Conservation (phyloP, 768 basidiomycete species). For the Mycena floridula region DNA sequence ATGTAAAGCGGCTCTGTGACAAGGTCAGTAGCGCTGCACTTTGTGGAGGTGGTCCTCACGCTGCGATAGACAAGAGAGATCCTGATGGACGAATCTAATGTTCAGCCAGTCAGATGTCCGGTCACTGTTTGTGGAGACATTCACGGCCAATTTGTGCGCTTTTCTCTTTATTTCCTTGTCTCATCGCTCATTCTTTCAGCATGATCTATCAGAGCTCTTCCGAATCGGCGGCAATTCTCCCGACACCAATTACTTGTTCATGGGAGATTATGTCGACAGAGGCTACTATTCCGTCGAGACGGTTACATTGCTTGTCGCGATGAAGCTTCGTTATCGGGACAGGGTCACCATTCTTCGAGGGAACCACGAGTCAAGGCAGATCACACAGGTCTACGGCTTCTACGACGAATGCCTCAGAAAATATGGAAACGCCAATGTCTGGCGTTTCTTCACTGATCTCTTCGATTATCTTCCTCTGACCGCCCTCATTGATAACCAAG, state of each 20-base stretch:
- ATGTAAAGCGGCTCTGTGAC: constrained; percentile 98
- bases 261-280: constrained; percentile 99
- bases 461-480: constrained; percentile 98
- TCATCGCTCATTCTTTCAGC: constrained; percentile 43
- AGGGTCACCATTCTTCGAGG: constrained; percentile 96
- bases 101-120: constrained; percentile 96
- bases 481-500: constrained; percentile 98
- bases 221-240: constrained; percentile 98
- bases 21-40: constrained; percentile 58
- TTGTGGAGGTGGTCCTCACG: constrained; percentile 8
- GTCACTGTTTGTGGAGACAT: constrained; percentile 99
- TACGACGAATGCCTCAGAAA: constrained; percentile 99
- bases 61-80: constrained; percentile 85
- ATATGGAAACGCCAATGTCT: constrained; percentile 99
- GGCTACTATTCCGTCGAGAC: constrained; percentile 99
- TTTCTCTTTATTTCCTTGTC: constrained; percentile 9
- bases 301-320: constrained; percentile 91
- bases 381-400: constrained; percentile 99
- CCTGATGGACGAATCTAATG: constrained; percentile 98
- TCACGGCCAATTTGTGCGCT: constrained; percentile 98
- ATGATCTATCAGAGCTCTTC: constrained; percentile 98
- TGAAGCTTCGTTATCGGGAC: constrained; percentile 97
- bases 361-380: constrained; percentile 98
- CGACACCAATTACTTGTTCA: constrained; percentile 99
- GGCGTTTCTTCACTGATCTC: constrained; percentile 98